Evolutionary conservation across 768 basidiomycete genomes (phyloP), one percentile per base, ranked within the genome.

Genomic region (Porphyrellus cyaneotinctus): DNA sequence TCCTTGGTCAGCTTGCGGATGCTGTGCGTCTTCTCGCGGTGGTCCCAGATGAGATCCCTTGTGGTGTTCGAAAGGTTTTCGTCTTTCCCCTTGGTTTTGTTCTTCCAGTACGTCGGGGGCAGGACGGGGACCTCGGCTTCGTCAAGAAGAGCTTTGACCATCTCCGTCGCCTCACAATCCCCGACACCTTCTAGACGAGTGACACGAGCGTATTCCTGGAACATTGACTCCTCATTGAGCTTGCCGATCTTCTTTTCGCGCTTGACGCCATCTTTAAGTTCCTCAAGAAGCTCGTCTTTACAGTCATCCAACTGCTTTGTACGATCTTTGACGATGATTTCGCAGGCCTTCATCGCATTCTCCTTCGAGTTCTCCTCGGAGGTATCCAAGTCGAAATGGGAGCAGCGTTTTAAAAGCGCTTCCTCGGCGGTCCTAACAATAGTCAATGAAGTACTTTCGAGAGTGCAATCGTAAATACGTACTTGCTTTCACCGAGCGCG

Each of bases 381-480:
- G n/a, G 80, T 81, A 49, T 91, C 89, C 31, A 94, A 76, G 58
- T 93, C 91, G 68, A 95, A 97, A 66, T 95, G 94, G 6, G 94
- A 95, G 66, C 93, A 95, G 35, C 95, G 87, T 65, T 97, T 97
- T 53, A 97, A 78, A 12, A 97, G 79, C 2, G 94, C 93, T 73
- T 97, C 92, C 64, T 93, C 91, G 3, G 91, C 91, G 55, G 91
- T 81, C 60, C 91, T 93, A 54, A 33, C 20, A 41, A 54, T 53
- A 49, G 48, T 47, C 28, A 36, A 30, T 51, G 47, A 37, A 31
- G 47, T 46, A 20, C 8, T 22, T 17, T 20, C 14, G 17, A 32
- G 22, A 47, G 20, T 9, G 39, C 11, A 41, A 23, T 28, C 30
- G 31, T 36, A 28, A 48, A 32, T 18, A 52, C 67, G 59, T 74